phyloP scores from a whole-genome alignment of 768 basidiomycete species.

The Lactifluus volemus region DNA sequence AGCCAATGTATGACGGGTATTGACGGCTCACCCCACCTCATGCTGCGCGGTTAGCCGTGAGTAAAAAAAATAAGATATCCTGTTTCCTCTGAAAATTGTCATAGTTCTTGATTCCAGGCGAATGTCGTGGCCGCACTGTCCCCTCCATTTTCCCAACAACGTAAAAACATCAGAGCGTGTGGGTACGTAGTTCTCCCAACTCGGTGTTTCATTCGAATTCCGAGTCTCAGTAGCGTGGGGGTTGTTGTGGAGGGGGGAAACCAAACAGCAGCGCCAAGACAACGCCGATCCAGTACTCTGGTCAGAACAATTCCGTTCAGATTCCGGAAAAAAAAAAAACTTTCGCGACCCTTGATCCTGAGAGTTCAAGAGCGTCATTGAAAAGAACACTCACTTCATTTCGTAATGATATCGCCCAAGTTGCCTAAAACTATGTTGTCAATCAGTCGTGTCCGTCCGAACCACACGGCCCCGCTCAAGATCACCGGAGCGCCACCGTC shows the following conservation, averaged over 20 bases:
- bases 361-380: neutral
- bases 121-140: neutral
- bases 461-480: conserved; percentile 79
- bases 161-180: neutral
- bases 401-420: conserved; percentile 27
- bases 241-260: neutral
- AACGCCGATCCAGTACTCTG: neutral
- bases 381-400: neutral
- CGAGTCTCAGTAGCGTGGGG: neutral
- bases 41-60: neutral
- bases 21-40: neutral
- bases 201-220: too few species aligned
- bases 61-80: neutral
- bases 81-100: neutral
- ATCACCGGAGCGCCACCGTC: conserved; percentile 39
- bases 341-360: neutral
- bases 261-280: neutral
- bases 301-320: neutral
- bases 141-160: neutral
- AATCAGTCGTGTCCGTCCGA: conserved; percentile 82
- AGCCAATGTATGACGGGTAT: neutral
- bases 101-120: neutral
- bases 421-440: conserved; percentile 83
- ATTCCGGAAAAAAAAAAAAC: neutral
- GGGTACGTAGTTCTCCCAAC: neutral